Evolutionary conservation across 495 filamentous ascomycete genomes (phyloP).

Genomic region (Pyronema domesticum): DNA sequence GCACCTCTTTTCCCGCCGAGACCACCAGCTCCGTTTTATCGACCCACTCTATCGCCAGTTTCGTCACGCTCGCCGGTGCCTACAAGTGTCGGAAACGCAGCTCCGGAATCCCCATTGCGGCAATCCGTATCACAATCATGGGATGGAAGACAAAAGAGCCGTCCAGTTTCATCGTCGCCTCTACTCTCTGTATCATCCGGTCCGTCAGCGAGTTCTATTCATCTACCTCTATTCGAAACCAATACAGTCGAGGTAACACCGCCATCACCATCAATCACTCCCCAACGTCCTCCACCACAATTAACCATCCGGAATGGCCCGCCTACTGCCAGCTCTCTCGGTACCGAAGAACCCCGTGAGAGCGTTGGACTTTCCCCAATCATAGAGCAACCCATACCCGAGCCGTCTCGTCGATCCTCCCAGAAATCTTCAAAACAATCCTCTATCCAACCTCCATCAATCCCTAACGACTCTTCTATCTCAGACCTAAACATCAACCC

Average conservation of each 20-base stretch:
- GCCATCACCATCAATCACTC: neutral
- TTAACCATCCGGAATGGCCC: neutral
- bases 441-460: too few species aligned
- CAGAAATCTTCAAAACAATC: neutral
- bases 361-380: neutral
- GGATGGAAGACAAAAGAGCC: slow-evolving; percentile 8
- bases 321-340: neutral
- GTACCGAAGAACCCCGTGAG: neutral
- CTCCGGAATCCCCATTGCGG: slow-evolving; percentile 21
- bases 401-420: neutral
- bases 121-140: slow-evolving; percentile 17
- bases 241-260: neutral
- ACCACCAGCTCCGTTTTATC: slow-evolving; percentile 7
- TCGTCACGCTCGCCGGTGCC: slow-evolving; percentile 14
- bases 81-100: slow-evolving; percentile 6
- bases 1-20: slow-evolving; percentile 8
- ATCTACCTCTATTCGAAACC: neutral
- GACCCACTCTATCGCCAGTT: slow-evolving; percentile 19
- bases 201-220: slow-evolving; percentile 1
- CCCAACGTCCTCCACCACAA: neutral
- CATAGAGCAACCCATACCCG: neutral
- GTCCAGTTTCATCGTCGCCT: neutral
- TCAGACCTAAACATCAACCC: too few species aligned
- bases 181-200: neutral
- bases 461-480: too few species aligned